Conservation (phyloP, 73 alveolate species). For the Tetrahymena borealis region DNA sequence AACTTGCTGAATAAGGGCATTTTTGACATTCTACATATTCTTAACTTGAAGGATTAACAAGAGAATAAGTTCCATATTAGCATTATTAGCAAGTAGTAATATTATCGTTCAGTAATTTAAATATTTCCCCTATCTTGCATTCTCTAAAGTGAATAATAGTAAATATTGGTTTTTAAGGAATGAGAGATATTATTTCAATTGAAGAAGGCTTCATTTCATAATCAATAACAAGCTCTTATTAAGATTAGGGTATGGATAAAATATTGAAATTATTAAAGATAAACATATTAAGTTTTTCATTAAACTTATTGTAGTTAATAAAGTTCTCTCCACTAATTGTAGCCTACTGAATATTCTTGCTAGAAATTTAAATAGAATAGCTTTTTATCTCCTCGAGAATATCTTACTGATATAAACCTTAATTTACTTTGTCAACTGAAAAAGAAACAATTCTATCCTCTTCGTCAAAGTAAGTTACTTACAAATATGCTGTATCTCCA, state of each 20-base stretch:
- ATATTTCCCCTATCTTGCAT: not conserved
- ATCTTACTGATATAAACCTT: not conserved
- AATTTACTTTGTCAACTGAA: not conserved
- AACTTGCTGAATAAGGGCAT: not conserved
- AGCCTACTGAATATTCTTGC: not conserved
- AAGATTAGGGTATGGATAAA: not conserved
- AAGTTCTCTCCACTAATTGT: not conserved
- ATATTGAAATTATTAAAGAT: no score
- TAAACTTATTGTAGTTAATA: no score
- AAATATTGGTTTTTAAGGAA: not conserved
- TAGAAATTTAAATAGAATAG: not conserved
- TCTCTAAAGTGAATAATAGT: not conserved
- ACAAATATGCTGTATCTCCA: not conserved
- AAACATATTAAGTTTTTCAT: no score
- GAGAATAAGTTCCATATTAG: not conserved
- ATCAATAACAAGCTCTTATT: no score
- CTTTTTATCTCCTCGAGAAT: not conserved
- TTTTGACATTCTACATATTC: not conserved
- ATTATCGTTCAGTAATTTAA: not conserved
- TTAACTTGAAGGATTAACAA: not conserved
- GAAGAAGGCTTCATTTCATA: not conserved
- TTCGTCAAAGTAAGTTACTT: not conserved
- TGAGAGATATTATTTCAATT: not conserved
- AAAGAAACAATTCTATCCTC: not conserved
- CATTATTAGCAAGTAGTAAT: not conserved